Base-by-base conservation (phyloP, 306 rosid genomes). In the Glycyrrhiza uralensis region DNA sequence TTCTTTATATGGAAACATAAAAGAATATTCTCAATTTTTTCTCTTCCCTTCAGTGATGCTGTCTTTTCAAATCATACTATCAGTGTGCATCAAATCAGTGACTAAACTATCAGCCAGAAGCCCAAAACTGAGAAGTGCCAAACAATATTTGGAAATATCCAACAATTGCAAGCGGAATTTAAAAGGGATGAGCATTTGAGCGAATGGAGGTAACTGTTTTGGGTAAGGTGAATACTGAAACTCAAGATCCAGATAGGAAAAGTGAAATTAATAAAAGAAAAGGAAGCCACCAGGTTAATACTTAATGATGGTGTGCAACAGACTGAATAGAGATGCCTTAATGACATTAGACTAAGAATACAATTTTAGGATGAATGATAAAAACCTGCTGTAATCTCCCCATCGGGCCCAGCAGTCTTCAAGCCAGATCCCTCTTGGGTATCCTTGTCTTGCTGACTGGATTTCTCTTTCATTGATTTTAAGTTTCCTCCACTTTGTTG, bases 341-440 rank as follows among this genome's bases (percentile, higher is more conserved):
- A 51, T 17, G 52, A 26, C 33, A 33, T 42, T 51, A 70, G 58
- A 70, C 56, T 47, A 33, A 8, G 32, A 69, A 73, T 63, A 46
- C 42, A 56, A 52, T 69, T 67, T 65, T 46, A 72, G 44, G 71
- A 49, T 56, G 49, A 56, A 80, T 61, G 54, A 36, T 6, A 78
- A 46, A 78, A 71, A 85, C 89, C 89, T 82, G 89, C 89, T 20
- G 81, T 82, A 73, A 85, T 85, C 85, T 85, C 89, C 32, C 89
- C 89, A 14, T 70, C 89, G 0, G 89, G 87, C 12, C 89, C 89
- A 29, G 89, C 89, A 36, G 77, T 83, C 72, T 85, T 85, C 83
- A 85, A 73, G 59, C 79, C 79, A 36, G 89, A 79, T 36, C 45
- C 85, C 72, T 85, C 85, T 52, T 51, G 85, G 0, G 74, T 71